phyloP scores from a whole-genome alignment of 352 stramenopile genomes.

The Globisporangium irregulare region DNA sequence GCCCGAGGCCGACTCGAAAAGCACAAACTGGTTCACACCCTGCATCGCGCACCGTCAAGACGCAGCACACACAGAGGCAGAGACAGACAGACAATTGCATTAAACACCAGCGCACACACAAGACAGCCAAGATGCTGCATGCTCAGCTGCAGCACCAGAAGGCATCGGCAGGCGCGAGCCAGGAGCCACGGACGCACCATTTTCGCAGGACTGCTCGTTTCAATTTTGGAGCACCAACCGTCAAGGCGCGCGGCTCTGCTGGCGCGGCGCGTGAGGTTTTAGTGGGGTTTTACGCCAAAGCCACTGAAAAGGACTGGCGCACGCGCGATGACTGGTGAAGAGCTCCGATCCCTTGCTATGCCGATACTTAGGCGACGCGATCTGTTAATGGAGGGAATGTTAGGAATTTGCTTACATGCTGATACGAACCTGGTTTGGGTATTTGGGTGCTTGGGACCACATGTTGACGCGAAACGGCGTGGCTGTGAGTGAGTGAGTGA shows the following conservation, averaged over 20 bases:
- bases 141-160: neutral
- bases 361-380: neutral
- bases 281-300: slow-evolving; percentile 10
- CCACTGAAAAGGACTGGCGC: slow-evolving; percentile 4
- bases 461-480: neutral
- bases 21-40: slow-evolving; percentile 83
- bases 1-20: slow-evolving; percentile 98
- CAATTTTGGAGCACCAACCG: slow-evolving; percentile 23
- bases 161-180: neutral
- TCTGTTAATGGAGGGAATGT: neutral
- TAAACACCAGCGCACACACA: neutral
- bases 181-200: slow-evolving; percentile 14
- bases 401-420: too few relatives aligned
- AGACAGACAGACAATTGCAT: neutral
- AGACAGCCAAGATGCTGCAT: neutral
- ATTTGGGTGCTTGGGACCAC: too few relatives aligned
- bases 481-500: neutral
- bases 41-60: slow-evolving; percentile 8
- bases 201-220: slow-evolving; percentile 20
- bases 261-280: slow-evolving; percentile 4
- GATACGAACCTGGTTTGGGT: too few relatives aligned
- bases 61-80: neutral
- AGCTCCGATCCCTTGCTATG: neutral
- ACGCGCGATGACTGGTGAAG: slow-evolving; percentile 1
- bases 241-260: neutral